phyloP scores from a whole-genome alignment of 2,329 filamentous ascomycete species.

The Trichoderma cornu-damae region DNA sequence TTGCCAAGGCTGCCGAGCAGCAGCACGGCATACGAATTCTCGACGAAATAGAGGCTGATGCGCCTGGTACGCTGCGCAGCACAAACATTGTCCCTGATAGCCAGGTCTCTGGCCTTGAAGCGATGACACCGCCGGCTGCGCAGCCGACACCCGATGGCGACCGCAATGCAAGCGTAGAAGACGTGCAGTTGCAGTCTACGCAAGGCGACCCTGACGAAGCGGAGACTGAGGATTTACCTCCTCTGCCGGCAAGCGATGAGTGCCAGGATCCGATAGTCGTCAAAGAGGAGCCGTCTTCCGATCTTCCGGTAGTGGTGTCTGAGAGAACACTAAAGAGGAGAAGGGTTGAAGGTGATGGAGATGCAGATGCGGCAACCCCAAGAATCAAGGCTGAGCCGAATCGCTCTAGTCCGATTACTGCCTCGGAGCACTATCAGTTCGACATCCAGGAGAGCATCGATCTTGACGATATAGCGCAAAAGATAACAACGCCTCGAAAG shows the following conservation, averaged over 20 bases:
- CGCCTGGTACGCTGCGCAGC: neutral
- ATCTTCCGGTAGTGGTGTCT: constrained; percentile 46
- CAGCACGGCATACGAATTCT: constrained; percentile 33
- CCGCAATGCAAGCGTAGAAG: constrained; percentile 18
- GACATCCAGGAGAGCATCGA: constrained; percentile 55
- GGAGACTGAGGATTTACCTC: constrained; percentile 24
- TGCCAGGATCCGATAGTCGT: constrained; percentile 26
- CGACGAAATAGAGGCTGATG: constrained; percentile 17
- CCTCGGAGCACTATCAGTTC: constrained; percentile 25
- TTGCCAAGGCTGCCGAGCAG: constrained; percentile 40
- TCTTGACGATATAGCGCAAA: constrained; percentile 37
- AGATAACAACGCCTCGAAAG: constrained; percentile 36
- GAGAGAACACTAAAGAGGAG: constrained; percentile 47
- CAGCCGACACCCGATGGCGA: constrained; percentile 15
- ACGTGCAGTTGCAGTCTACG: constrained; percentile 20
- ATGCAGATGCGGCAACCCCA: constrained; percentile 24
- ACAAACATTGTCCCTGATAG: constrained; percentile 23
- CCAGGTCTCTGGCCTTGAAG: neutral
- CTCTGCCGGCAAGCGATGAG: constrained; percentile 19
- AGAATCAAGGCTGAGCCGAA: constrained; percentile 41
- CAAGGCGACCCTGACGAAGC: constrained; percentile 20
- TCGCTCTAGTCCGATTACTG: constrained; percentile 30
- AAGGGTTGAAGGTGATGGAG: constrained; percentile 32
- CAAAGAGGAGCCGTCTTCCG: constrained; percentile 52
- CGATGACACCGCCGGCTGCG: constrained; percentile 2